Percentiles rank a stretch among this genome's conserved stretches.
phyloP scores from a whole-genome alignment of 1,284 basidiomycete species.

The Malassezia arunalokei region DNA sequence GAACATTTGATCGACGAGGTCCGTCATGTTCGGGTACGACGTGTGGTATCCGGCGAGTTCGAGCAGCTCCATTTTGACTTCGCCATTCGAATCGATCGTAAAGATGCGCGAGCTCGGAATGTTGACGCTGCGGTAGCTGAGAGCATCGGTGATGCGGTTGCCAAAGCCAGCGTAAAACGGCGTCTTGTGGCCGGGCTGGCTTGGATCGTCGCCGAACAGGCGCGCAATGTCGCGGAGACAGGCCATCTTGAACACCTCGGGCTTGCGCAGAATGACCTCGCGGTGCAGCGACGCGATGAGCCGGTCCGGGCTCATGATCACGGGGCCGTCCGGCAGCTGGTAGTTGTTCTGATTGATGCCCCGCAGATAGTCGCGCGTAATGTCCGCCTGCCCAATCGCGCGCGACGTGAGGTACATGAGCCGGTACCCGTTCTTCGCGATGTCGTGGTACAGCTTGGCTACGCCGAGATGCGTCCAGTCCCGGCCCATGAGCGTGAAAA shows the following conservation, averaged over 20 bases:
- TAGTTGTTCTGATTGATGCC: conserved; percentile 92
- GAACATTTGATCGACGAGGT: conserved; percentile 98
- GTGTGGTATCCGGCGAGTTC: conserved; percentile 94
- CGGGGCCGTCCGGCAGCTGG: conserved; percentile 88
- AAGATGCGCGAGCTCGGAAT: conserved; percentile 90
- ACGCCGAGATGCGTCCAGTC: conserved; percentile 99
- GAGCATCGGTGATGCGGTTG: conserved; percentile 92
- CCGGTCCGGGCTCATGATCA: conserved; percentile 97
- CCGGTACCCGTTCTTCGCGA: conserved; percentile 87
- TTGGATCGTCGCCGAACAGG: conserved; percentile 59
- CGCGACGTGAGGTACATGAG: conserved; percentile 95
- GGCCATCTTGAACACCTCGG: conserved; percentile 99
- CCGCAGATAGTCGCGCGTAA: conserved; percentile 86
- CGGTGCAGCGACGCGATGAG: conserved; percentile 88
- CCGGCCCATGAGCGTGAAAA: conserved; percentile 96
- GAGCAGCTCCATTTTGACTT: conserved; percentile 93
- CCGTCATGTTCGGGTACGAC: conserved; percentile 94
- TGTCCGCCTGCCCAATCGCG: conserved; percentile 95
- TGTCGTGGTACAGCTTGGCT: conserved; percentile 95
- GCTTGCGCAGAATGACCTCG: conserved; percentile 59
- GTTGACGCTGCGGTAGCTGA: conserved; percentile 90
- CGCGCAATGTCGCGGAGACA: conserved; percentile 90
- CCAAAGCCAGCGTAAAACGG: conserved; percentile 98
- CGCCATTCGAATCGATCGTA: conserved; percentile 87
- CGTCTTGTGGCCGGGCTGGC: conserved; percentile 17